Evolutionary conservation across 169 alveolate species (phyloP), one percentile per base, ranked within the genome.

Genomic region (Eimeria praecox): DNA sequence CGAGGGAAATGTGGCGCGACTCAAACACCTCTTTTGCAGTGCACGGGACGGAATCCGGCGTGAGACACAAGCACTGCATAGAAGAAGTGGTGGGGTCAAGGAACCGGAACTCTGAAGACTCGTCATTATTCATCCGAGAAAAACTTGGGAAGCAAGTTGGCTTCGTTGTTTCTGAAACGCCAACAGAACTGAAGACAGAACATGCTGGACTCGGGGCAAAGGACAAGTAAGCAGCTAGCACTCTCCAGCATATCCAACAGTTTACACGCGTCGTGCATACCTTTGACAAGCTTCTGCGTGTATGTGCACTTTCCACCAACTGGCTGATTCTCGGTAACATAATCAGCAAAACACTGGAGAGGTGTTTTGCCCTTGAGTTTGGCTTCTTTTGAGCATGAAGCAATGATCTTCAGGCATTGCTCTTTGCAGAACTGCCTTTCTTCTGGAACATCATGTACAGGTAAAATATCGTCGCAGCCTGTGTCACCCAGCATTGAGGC

Each of bases 401-500:
- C 71, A 22, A 87, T 54, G 27, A 87, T 87, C 22, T 40, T 44
- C 33, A 42, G 24, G 82, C 94, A 87, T 59, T 62, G 66, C 22
- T 87, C 94, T 44, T 59, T 30, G 94, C 94, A 87, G 52, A 40
- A 59, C 35, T 87, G 18, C 49, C 82, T 30, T 6, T 38, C 52
- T 49, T 64, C 69, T 64, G 27, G 24, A 64, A 87, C 6, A 10
- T 87, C 83, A 38, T 87, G 94, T 64, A 49, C 59, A 42, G 94
- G 94, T 35, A 64, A 4, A 33, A 87, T n/a, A 44, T 87, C 94
- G 66, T 87, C 82, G 82, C 94, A 87, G 75, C 94, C 94, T 87
- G 85, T 52, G 49, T 3, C 35, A 87, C 22, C 44, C 94, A 87
- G 10, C 83, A 42, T 87, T 16, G 64, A 87, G 38, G 35, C 83